These are phyloP conservation scores for Maudiozyma bulderi DNA, from an alignment of 805 yeast species.

Conservation along the genomic window DNA sequence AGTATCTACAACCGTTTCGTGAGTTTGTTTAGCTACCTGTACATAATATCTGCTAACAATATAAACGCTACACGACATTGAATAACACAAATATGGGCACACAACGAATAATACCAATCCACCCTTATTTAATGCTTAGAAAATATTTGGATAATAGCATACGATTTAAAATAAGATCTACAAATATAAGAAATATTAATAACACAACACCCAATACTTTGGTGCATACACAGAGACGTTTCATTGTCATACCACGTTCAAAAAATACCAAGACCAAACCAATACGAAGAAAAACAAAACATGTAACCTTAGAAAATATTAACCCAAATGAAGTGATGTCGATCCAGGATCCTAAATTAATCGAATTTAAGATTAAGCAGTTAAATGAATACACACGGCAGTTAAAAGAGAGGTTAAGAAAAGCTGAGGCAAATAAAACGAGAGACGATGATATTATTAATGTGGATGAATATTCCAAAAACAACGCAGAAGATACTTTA, in stretches of 20 bases:
- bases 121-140: too few species aligned
- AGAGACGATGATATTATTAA: background rate
- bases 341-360: conserved; percentile 9
- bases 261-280: conserved; percentile 2
- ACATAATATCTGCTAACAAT: too few species aligned
- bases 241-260: conserved; percentile 8
- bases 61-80: too few species aligned
- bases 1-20: too few species aligned
- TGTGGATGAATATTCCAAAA: background rate
- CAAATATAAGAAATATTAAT: too few species aligned
- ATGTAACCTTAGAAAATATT: conserved; percentile 9
- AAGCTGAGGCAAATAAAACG: background rate
- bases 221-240: background rate
- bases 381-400: conserved; percentile 21
- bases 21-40: too few species aligned
- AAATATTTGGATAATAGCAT: too few species aligned
- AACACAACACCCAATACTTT: background rate
- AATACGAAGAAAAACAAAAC: conserved; percentile 6
- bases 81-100: too few species aligned
- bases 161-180: too few species aligned
- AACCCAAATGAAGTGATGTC: conserved; percentile 4
- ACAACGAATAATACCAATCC: too few species aligned
- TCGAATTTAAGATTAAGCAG: conserved; percentile 22
- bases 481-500: conserved; percentile 3
- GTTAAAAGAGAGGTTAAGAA: conserved; percentile 9